A percentile compares a stretch with the other conserved stretches of the same genome.
These are phyloP conservation scores for Xenoacremonium recifei DNA, from an alignment of 2,329 filamentous ascomycete genomes.

Conservation along the genomic window DNA sequence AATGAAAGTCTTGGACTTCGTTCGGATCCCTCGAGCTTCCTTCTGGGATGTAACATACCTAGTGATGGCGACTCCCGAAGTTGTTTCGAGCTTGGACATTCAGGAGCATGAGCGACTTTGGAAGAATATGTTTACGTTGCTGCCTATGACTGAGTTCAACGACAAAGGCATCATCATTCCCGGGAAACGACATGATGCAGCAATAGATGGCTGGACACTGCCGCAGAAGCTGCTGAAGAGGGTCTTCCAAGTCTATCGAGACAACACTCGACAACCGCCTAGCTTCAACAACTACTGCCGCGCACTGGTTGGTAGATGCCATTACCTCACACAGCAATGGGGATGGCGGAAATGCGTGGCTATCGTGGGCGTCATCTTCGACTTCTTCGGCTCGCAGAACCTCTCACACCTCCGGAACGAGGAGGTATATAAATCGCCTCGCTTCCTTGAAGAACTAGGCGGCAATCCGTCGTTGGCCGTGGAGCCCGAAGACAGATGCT, in stretches of 20 bases:
- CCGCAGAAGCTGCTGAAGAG: slow-evolving; percentile 56
- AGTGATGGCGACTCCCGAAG: slow-evolving; percentile 36
- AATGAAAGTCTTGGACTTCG: slow-evolving; percentile 52
- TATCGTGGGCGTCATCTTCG: slow-evolving; percentile 61
- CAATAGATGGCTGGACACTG: slow-evolving; percentile 57
- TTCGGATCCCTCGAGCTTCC: slow-evolving; percentile 47
- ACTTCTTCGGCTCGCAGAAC: slow-evolving; percentile 64
- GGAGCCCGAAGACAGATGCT: slow-evolving; percentile 58
- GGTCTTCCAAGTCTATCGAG: slow-evolving; percentile 57
- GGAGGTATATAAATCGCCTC: slow-evolving; percentile 58
- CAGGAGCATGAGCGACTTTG: slow-evolving; percentile 54
- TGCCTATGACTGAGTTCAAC: slow-evolving; percentile 62
- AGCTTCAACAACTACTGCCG: slow-evolving; percentile 67
- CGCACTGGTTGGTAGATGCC: slow-evolving; percentile 58
- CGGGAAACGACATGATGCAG: slow-evolving; percentile 27
- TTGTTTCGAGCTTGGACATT: slow-evolving; percentile 39
- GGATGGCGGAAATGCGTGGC: slow-evolving; percentile 59
- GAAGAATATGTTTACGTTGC: slow-evolving; percentile 57
- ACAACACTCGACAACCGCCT: slow-evolving; percentile 53
- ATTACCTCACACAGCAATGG: slow-evolving; percentile 64
- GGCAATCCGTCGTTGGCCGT: slow-evolving; percentile 46
- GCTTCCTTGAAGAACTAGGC: slow-evolving; percentile 58
- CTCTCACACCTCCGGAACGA: slow-evolving; percentile 64
- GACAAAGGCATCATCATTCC: slow-evolving; percentile 46
- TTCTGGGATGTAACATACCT: slow-evolving; percentile 61